Percentiles rank a stretch among this genome's conserved stretches.
These are phyloP conservation scores for Coniochaeta sp. DNA, from an alignment of 2,329 filamentous ascomycete species.

Conservation along the genomic window DNA sequence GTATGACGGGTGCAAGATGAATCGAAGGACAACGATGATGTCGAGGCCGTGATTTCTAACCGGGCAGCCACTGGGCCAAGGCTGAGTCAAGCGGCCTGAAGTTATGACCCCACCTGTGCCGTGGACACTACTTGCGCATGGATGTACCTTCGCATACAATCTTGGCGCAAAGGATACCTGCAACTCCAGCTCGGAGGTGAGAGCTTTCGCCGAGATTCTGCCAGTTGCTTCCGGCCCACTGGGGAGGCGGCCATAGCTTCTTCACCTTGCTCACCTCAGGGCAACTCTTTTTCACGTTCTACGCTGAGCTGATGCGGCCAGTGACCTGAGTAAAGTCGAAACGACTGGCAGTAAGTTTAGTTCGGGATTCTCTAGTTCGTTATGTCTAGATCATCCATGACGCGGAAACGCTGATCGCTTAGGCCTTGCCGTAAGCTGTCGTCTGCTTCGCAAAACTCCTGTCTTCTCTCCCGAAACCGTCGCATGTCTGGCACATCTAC, in stretches of 20 bases:
- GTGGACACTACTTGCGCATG: neutral
- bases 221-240: neutral
- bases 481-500: no score
- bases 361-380: no score
- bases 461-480: no score
- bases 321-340: no score
- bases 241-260: neutral
- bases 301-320: no score
- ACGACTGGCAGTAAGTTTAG: no score
- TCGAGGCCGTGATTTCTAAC: conserved; percentile 9
- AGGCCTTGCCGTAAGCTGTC: no score
- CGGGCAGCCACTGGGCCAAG: neutral
- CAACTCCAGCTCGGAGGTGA: neutral
- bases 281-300: neutral
- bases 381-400: no score
- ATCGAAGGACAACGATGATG: conserved; percentile 1
- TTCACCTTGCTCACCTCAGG: neutral
- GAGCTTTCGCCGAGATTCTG: neutral
- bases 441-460: no score
- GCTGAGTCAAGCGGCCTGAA: neutral
- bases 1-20: neutral
- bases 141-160: neutral
- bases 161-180: neutral
- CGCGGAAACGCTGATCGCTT: no score
- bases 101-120: no score